Conservation (phyloP, 2,329 filamentous ascomycete species). For the Fusarium abutilonis region DNA sequence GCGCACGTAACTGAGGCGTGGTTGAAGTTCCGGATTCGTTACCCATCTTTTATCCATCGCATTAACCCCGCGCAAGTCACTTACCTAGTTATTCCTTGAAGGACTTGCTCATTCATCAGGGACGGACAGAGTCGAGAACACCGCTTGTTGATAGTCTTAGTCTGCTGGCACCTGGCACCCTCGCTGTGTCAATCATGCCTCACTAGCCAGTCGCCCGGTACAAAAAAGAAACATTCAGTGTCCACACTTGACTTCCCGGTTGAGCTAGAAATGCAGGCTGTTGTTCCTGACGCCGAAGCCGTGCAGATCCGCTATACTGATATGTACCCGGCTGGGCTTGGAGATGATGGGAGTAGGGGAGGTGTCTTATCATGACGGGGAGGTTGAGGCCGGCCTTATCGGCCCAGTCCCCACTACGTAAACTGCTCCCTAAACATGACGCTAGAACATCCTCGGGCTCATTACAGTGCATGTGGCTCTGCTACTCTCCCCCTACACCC, state of each 20-base stretch:
- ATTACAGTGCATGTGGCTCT: constrained; percentile 32
- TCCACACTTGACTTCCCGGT: constrained; percentile 6
- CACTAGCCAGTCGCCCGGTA: constrained; percentile 16
- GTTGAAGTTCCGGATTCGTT: constrained; percentile 24
- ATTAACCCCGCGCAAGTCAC: constrained; percentile 27
- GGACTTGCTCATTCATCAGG: constrained; percentile 12
- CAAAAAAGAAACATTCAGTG: constrained; percentile 8
- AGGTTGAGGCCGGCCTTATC: neutral
- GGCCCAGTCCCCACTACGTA: constrained; percentile 7
- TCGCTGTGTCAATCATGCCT: constrained; percentile 21
- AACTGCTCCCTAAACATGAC: constrained; percentile 4
- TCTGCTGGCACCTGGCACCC: neutral
- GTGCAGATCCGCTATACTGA: constrained; percentile 33
- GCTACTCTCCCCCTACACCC: constrained; percentile 13
- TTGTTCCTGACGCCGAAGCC: constrained; percentile 38
- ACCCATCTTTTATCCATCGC: constrained; percentile 22
- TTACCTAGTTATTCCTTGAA: constrained; percentile 5
- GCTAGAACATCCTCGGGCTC: constrained; percentile 27
- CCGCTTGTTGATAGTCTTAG: constrained; percentile 25
- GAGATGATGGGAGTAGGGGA: constrained; percentile 5
- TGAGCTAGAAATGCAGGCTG: constrained; percentile 24
- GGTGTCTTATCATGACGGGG: constrained; percentile 21
- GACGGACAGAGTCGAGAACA: constrained; percentile 22
- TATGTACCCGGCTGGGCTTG: constrained; percentile 10
- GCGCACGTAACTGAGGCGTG: neutral